A percentile compares a stretch with the other conserved stretches of the same genome.
Evolutionary conservation across 2,329 filamentous ascomycete species (phyloP).

Genomic region (Pseudopithomyces chartarum): DNA sequence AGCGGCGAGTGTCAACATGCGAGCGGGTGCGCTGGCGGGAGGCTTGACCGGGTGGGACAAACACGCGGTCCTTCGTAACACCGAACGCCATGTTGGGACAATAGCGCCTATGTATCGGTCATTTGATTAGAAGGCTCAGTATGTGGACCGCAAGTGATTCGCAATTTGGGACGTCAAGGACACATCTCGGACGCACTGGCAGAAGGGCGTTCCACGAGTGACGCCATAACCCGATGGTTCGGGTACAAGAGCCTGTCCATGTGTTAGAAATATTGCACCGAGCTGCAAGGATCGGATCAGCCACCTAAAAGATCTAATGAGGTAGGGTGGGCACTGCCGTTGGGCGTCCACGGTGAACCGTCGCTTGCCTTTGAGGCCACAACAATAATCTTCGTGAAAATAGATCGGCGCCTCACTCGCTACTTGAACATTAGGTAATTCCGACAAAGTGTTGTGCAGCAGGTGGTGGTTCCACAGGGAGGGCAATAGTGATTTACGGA

Average conservation of each 20-base stretch:
- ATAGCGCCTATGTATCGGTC: neutral
- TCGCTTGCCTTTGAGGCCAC: neutral
- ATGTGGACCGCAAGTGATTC: neutral
- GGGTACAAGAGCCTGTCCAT: neutral
- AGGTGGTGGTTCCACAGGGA: neutral
- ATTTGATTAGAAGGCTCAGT: neutral
- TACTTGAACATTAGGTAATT: neutral
- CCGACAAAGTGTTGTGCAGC: neutral
- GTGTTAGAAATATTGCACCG: conserved; percentile 1
- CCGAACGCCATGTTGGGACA: neutral
- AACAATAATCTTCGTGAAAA: neutral
- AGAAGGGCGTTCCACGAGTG: neutral
- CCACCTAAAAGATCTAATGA: neutral
- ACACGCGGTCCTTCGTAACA: neutral
- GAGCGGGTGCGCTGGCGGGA: neutral
- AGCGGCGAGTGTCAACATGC: neutral
- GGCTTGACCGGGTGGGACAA: neutral
- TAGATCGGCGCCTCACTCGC: neutral
- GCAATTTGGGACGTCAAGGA: neutral
- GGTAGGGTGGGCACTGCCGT: neutral
- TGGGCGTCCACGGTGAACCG: conserved; percentile 5
- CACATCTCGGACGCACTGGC: neutral
- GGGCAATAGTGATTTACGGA: neutral
- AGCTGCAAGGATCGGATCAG: conserved; percentile 1
- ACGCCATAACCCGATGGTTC: neutral